phyloP scores from a whole-genome alignment of 2,329 filamentous ascomycete genomes.

The Thelonectria blattea region DNA sequence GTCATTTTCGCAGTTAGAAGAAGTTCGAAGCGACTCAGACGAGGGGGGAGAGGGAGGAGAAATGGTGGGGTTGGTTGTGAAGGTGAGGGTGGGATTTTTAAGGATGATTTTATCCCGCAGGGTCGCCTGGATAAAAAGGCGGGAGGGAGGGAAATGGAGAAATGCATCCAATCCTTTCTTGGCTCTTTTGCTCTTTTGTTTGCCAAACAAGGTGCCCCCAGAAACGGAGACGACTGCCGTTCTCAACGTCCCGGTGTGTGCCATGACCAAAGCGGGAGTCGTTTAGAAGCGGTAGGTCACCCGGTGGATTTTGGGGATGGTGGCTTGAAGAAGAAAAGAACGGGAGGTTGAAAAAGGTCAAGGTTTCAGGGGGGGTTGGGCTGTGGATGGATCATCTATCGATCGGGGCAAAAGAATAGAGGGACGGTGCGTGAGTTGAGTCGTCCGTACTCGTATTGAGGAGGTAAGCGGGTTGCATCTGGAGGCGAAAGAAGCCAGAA shows the following conservation, averaged over 20 bases:
- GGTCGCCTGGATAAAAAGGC: background rate
- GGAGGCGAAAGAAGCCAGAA: background rate
- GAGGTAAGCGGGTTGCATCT: background rate
- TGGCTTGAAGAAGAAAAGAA: background rate
- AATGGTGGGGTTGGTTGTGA: background rate
- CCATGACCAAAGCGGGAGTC: conserved; percentile 17
- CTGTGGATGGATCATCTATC: conserved; percentile 1
- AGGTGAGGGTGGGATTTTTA: background rate
- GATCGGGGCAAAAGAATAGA: conserved; percentile 6
- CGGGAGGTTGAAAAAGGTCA: background rate
- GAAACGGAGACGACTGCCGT: conserved; percentile 34
- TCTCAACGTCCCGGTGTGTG: conserved; percentile 29
- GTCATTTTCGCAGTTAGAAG: background rate
- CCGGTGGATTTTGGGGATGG: background rate
- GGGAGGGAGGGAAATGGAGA: conserved; percentile 1
- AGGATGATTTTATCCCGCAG: background rate
- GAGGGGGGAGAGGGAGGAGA: background rate
- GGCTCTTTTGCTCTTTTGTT: conserved; percentile 31
- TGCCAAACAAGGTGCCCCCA: background rate
- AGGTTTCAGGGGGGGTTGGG: conserved; percentile 24
- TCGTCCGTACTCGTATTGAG: conserved; percentile 13
- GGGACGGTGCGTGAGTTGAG: background rate
- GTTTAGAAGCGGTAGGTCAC: background rate
- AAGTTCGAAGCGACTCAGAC: background rate
- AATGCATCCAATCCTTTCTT: background rate